Conservation (phyloP, 2,329 filamentous ascomycete species). For the Sporothrix dimorphospora region DNA sequence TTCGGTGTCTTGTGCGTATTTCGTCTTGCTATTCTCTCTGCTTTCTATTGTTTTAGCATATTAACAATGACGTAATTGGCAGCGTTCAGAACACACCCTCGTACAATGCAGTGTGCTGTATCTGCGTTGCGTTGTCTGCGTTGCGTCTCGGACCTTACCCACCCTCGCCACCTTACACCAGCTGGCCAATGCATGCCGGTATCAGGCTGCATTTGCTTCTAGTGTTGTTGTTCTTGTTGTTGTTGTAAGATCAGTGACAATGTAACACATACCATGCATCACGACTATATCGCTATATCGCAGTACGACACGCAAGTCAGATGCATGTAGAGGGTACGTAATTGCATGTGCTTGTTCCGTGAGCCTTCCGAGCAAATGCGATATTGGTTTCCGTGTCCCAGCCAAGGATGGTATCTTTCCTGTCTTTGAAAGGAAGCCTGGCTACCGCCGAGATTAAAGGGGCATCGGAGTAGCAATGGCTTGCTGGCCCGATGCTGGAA, state of each 20-base stretch:
- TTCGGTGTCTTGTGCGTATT: not conserved
- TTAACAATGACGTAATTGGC: not conserved
- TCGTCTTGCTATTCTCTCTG: not conserved
- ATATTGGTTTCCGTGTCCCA: not conserved
- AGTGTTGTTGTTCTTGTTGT: not conserved
- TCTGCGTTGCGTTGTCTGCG: not conserved
- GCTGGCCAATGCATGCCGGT: not conserved
- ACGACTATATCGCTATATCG: not conserved
- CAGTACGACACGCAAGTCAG: not conserved
- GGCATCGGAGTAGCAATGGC: slow-evolving; percentile 6
- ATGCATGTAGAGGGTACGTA: not conserved
- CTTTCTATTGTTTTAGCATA: not conserved
- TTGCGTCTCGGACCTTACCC: not conserved
- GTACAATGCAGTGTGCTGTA: not conserved
- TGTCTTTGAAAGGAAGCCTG: not conserved
- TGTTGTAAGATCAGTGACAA: not conserved
- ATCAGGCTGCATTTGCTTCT: not conserved
- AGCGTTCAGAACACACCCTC: not conserved
- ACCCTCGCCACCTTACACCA: not conserved
- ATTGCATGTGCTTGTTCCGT: not conserved
- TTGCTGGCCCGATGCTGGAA: not conserved
- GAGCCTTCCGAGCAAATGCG: no score
- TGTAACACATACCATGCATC: no score
- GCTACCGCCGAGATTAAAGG: slow-evolving; percentile 19
- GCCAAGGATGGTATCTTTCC: not conserved